Evolutionary conservation across 2,329 filamentous ascomycete genomes (phyloP), one percentile per base, ranked within the genome.

Genomic region (Grosmannia clavigera): DNA sequence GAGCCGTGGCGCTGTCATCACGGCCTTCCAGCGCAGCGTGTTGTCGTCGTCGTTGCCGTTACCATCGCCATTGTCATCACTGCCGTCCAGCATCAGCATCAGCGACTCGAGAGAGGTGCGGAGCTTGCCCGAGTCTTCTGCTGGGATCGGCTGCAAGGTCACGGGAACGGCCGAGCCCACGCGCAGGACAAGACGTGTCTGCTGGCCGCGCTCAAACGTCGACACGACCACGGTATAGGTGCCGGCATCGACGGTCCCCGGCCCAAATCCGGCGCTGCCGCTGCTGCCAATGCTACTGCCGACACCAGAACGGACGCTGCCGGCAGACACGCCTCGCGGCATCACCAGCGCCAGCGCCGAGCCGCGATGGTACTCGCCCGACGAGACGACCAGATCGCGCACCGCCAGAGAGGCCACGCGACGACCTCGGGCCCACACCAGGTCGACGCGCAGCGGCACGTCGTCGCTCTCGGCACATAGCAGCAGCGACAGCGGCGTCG

Each of bases 181-280:
- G 60, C 84, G 82, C 10, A 99, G 77, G 0, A 79, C 82, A 68
- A 95, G 97, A 56, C 79, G 78, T 3, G 87, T 88, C 1, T 83
- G 76, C 68, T 95, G 89, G 10, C 86, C 87, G 0, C 86, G 80
- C 64, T 95, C 90, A 70, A 95, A 97, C 0, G 92, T 95, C 2
- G 90, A 96, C 69, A 88, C 92, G 7, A 96, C 87, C 60, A 96
- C 79, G 0, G 90, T 96, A 71, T 97, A 99, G 0, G 78, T 78
- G 0, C 92, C 92, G 0, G 82, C 75, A 48, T 85, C 83, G 22
- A 96, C 74, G 9, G 60, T n/a, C 16, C 63, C 63, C 0, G 60
- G n/a, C 2, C 62, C 63, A n/a, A 65, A 65, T 3, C 60, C 58
- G 1, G 64, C 61, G 31, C 61, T 64, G 14, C 62, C 63, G 40